These are phyloP conservation scores for Sinapis alba DNA, from an alignment of 441 rosid species.

Conservation along the genomic window DNA sequence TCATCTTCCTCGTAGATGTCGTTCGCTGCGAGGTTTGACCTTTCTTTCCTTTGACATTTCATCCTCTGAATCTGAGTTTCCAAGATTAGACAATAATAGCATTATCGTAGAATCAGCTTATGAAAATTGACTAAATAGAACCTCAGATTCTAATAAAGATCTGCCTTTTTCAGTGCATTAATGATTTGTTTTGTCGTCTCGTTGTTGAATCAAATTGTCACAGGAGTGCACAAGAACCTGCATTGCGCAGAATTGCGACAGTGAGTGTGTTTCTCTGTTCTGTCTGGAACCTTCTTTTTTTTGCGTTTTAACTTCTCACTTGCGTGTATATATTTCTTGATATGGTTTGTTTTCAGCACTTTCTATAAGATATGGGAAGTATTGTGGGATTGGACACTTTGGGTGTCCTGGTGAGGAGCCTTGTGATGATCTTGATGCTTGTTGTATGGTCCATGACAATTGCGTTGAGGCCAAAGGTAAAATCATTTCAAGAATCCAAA, in stretches of 20 bases:
- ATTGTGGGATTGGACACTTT: constrained; percentile 86
- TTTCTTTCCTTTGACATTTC: background rate
- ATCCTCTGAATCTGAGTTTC: constrained; percentile 20
- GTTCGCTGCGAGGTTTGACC: constrained; percentile 57
- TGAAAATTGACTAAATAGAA: background rate
- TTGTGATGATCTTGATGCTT: constrained; percentile 91
- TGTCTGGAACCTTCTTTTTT: background rate
- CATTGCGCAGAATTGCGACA: constrained; percentile 68
- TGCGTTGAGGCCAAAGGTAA: constrained; percentile 82
- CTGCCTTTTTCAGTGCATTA: background rate
- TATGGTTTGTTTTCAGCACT: constrained; percentile 32
- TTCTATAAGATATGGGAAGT: constrained; percentile 85
- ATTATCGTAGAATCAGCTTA: constrained; percentile 7
- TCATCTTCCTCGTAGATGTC: constrained; percentile 45
- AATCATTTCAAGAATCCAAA: background rate
- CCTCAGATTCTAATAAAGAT: background rate
- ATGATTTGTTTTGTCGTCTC: background rate
- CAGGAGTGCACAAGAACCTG: constrained; percentile 70
- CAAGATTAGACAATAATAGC: background rate
- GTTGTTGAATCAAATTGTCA: constrained; percentile 31
- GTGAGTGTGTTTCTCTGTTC: constrained; percentile 43
- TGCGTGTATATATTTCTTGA: no score
- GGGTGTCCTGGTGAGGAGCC: constrained; percentile 96
- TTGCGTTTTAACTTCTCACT: background rate
- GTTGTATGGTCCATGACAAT: constrained; percentile 83